Conservation (phyloP, 2,329 filamentous ascomycete species). For the Aureobasidium pullulans region DNA sequence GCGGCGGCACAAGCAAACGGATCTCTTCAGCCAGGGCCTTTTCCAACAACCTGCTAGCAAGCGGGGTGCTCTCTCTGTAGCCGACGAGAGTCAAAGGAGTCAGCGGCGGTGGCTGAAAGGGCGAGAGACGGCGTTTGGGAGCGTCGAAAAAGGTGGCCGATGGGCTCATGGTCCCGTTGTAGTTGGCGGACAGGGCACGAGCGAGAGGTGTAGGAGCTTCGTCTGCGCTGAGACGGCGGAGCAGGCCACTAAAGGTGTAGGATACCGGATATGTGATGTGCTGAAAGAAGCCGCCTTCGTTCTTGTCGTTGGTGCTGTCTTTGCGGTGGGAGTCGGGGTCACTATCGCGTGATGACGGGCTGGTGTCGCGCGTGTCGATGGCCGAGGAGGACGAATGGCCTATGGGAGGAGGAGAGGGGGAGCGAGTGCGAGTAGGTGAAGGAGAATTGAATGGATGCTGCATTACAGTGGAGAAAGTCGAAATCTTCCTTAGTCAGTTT, state of each 20-base stretch:
- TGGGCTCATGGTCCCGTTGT: slow-evolving; percentile 31
- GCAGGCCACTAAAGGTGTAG: slow-evolving; percentile 41
- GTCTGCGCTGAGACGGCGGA: slow-evolving; percentile 41
- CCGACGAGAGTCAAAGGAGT: slow-evolving; percentile 69
- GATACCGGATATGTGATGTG: slow-evolving; percentile 45
- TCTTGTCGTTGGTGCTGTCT: neutral
- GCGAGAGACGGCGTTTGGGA: slow-evolving; percentile 58
- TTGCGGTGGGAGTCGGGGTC: neutral
- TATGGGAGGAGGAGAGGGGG: neutral
- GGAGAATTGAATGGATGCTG: neutral
- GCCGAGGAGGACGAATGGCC: neutral
- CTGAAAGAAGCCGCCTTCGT: slow-evolving; percentile 24
- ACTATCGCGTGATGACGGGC: neutral
- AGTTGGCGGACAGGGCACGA: slow-evolving; percentile 30
- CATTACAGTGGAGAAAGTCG: neutral
- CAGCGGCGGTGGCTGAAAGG: slow-evolving; percentile 81
- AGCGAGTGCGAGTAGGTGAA: neutral
- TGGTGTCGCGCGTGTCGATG: neutral
- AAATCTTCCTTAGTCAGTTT: neutral
- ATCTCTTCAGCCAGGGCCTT: slow-evolving; percentile 83
- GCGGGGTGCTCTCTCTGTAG: slow-evolving; percentile 53
- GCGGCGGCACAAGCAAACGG: slow-evolving; percentile 74
- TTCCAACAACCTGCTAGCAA: slow-evolving; percentile 60
- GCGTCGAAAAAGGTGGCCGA: slow-evolving; percentile 51
- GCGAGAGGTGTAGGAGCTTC: slow-evolving; percentile 31